A percentile compares a stretch with the other conserved stretches of the same genome.
These are phyloP conservation scores for Naematelia encephala DNA, from an alignment of 768 basidiomycete species.

Conservation along the genomic window DNA sequence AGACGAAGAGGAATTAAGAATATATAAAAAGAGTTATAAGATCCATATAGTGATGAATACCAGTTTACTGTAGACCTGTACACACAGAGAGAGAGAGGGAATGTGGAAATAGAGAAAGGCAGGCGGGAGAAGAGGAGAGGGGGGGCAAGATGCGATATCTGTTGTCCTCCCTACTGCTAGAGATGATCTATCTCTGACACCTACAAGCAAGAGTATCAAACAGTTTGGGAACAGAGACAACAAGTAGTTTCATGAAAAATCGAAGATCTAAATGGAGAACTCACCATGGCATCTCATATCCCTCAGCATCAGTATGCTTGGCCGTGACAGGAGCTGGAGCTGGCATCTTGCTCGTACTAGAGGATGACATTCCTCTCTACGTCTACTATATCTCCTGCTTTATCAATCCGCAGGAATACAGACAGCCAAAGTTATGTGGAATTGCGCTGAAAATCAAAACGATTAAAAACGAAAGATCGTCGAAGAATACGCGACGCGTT, in stretches of 20 bases:
- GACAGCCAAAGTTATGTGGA: no score
- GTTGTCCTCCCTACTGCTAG: no score
- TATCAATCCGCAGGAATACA: no score
- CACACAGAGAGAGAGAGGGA: slow-evolving; percentile 1
- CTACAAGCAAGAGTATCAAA: no score
- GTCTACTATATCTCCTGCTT: no score
- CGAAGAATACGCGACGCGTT: no score
- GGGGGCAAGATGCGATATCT: no score
- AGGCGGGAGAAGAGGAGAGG: not conserved
- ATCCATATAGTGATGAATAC: not conserved
- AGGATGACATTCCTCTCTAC: not conserved
- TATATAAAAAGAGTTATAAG: not conserved
- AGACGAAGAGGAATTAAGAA: not conserved
- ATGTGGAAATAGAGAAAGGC: not conserved
- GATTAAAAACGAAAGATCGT: no score
- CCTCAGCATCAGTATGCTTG: slow-evolving; percentile 45
- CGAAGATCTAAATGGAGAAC: slow-evolving; percentile 7
- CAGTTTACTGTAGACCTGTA: no score
- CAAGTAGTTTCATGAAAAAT: not conserved
- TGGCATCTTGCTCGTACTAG: slow-evolving; percentile 10
- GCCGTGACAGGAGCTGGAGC: slow-evolving; percentile 21
- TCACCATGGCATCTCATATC: slow-evolving; percentile 51
- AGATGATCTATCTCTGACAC: no score
- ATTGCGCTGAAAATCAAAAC: no score
- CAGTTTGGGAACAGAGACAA: no score